Base-by-base conservation (phyloP, 768 basidiomycete genomes). In the Kwoniella europaea region DNA sequence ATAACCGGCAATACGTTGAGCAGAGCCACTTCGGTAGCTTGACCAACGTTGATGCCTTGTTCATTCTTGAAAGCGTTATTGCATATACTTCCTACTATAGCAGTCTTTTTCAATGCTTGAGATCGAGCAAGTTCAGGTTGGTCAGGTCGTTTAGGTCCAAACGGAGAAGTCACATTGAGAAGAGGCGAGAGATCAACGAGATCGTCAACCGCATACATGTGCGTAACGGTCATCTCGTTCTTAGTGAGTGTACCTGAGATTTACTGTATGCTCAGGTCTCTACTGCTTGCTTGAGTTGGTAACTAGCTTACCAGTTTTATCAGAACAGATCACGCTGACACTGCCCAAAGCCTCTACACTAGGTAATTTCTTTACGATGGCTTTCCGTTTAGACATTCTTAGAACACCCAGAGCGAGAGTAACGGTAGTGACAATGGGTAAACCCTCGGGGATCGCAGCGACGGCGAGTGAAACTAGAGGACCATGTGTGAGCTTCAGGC, bases 381-480 rank as follows among this genome's bases (percentile, higher is more conserved):
- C 95, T 71, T 94, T 96, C 24, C 93, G 89, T 76, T 92, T 92
- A 0, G 93, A 89, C 96, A 98, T 98, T 10, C 96, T 85, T 74
- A 97, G 83, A 2, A 98, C 95, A 54, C 95, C 95, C 29, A 98
- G 87, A 1, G 96, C 96, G 50, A 98, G 89, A 4, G 96, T 98
- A 24, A 98, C 95, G 0, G 95, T 98, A 0, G 96, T 98, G 27
- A 98, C 95, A 68, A 98, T 97, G 0, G 95, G 95, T 16, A 98
- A 85, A 15, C 95, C 95, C 85, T 98, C 95, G 0, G 95, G 95
- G 72, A 98, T 98, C 55, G 95, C 95, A 66, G 95, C 95, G n/a
- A 98, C 95, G 41, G 95, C 95, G 71, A 98, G 88, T 1, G 95
- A n/a, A n/a, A n/a, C n/a, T n/a, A n/a, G n/a, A n/a, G n/a, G n/a